These are phyloP conservation scores for Tuber indicum DNA, from an alignment of 495 filamentous ascomycete genomes.

Conservation along the genomic window DNA sequence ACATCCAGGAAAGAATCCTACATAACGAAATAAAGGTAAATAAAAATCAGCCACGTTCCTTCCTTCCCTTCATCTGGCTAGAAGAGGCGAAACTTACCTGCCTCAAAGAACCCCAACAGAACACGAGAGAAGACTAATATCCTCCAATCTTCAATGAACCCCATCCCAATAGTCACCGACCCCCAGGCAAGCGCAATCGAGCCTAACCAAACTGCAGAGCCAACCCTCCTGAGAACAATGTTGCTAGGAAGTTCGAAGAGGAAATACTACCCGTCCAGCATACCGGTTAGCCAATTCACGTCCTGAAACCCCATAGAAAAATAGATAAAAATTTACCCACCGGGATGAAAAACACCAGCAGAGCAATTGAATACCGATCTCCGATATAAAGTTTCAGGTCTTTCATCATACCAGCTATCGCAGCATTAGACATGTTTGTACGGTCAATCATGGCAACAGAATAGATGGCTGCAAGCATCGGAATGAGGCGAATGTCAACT, in stretches of 20 bases:
- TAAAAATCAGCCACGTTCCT: not conserved
- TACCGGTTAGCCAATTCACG: not conserved
- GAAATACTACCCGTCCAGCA: constrained; percentile 43
- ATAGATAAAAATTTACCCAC: constrained; percentile 11
- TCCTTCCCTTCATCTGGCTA: too few relatives aligned
- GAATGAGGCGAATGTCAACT: constrained; percentile 36
- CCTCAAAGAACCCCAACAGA: constrained; percentile 62
- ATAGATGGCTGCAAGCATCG: constrained; percentile 36
- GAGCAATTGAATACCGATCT: constrained; percentile 32
- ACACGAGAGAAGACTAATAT: constrained; percentile 60
- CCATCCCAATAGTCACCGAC: constrained; percentile 62
- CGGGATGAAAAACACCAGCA: constrained; percentile 46
- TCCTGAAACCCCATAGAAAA: not conserved
- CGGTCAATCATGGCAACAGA: constrained; percentile 38
- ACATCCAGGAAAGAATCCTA: constrained; percentile 63
- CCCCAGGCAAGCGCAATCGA: constrained; percentile 60
- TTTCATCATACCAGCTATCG: constrained; percentile 50
- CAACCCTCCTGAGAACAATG: constrained; percentile 57
- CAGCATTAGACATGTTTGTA: constrained; percentile 51
- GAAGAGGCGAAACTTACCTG: constrained; percentile 44
- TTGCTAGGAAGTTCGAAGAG: constrained; percentile 63
- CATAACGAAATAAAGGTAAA: constrained; percentile 25
- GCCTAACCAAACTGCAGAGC: constrained; percentile 64
- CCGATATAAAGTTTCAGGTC: constrained; percentile 46
- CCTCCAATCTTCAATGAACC: constrained; percentile 57